Percentiles rank a stretch among this genome's conserved stretches.
phyloP scores from a whole-genome alignment of 2,329 filamentous ascomycete genomes.

The Beauveria medogensis region DNA sequence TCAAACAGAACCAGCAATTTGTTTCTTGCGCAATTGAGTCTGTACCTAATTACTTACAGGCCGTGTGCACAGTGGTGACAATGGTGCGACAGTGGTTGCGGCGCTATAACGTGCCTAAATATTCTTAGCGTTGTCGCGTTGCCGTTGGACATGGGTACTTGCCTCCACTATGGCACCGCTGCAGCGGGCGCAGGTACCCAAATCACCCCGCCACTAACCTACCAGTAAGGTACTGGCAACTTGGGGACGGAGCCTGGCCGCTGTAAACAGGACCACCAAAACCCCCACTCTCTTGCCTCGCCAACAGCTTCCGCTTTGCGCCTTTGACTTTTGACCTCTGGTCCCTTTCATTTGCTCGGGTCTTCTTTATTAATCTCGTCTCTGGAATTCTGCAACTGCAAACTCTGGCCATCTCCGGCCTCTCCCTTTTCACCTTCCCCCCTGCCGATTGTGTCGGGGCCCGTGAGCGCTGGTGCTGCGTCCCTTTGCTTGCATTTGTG shows the following conservation, averaged over 20 bases:
- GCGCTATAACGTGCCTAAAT: background rate
- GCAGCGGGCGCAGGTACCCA: background rate
- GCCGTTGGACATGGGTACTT: background rate
- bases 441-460: background rate
- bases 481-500: conserved; percentile 6
- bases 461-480: background rate
- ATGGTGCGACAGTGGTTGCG: background rate
- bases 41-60: too few relatives aligned
- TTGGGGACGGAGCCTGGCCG: background rate
- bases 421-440: background rate
- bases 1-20: too few relatives aligned
- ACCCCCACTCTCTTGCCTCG: conserved; percentile 6
- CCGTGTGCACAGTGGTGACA: background rate
- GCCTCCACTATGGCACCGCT: background rate
- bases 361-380: background rate
- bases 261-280: conserved; percentile 1
- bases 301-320: background rate
- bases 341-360: background rate
- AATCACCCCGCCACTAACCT: background rate
- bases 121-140: background rate
- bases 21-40: too few relatives aligned
- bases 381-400: background rate
- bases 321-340: background rate
- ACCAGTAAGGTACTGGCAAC: background rate
- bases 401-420: background rate